A percentile compares a stretch with the other conserved stretches of the same genome.
Evolutionary conservation across 768 basidiomycete genomes (phyloP).

Genomic region (Mycena epipterygia): DNA sequence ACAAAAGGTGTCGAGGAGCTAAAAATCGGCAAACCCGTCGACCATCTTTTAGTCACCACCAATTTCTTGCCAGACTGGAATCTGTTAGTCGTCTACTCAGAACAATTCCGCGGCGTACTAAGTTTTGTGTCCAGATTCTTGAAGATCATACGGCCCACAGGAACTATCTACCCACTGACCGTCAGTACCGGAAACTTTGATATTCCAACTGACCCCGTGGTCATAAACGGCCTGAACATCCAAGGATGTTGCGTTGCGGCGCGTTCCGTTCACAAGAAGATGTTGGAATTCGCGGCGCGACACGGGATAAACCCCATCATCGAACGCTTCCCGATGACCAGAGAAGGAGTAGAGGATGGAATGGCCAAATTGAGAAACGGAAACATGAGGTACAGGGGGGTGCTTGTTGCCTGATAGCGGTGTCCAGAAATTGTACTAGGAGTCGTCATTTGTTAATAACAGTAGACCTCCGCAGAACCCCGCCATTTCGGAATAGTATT

Average conservation of each 20-base stretch:
- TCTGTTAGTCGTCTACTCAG: constrained; percentile 3
- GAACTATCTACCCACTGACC: constrained; percentile 28
- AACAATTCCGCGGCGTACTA: not conserved
- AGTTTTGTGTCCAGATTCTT: constrained; percentile 13
- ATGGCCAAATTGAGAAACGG: constrained; percentile 31
- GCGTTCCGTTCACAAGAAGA: constrained; percentile 36
- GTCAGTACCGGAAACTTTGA: constrained; percentile 1
- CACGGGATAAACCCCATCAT: constrained; percentile 46
- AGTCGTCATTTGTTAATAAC: too few species aligned
- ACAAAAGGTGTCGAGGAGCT: constrained; percentile 39
- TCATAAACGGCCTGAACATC: constrained; percentile 17
- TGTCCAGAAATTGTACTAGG: too few species aligned
- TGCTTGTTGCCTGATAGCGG: constrained; percentile 20
- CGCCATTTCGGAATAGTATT: too few species aligned
- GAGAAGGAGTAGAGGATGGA: constrained; percentile 40
- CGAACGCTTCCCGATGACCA: constrained; percentile 48
- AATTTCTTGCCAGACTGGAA: constrained; percentile 30
- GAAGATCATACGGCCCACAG: constrained; percentile 22
- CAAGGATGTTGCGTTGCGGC: constrained; percentile 34
- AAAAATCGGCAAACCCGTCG: constrained; percentile 32
- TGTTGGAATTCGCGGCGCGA: constrained; percentile 50
- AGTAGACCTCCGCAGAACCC: too few species aligned
- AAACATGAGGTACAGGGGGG: constrained; percentile 29
- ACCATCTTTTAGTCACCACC: constrained; percentile 49
- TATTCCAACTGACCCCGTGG: constrained; percentile 21